Base-by-base conservation (phyloP, 768 basidiomycete species). In the Phanerochaete sordida region DNA sequence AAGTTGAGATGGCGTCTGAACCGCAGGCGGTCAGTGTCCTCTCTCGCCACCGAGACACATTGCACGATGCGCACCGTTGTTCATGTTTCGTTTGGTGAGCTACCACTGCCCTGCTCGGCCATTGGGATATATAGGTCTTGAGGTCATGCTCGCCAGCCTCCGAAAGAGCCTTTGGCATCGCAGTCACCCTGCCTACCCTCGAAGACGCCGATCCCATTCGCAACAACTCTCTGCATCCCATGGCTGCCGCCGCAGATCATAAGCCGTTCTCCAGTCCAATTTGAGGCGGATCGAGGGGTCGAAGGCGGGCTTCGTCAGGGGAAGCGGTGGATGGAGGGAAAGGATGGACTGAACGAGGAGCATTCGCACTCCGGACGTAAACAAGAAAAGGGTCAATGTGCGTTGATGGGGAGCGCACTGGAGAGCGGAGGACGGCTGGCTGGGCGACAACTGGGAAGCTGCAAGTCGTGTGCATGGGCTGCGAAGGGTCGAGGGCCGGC, bases 1-100 rank as follows among this genome's bases (percentile, higher is more conserved):
- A 66, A 15, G 65, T 62, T 2, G 67, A 64, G 33, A 63, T 66
- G 1, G 61, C 61, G 24, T 64, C 68, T 64, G 43, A 2, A 59
- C 44, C 8, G 31, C n/a, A 12, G 35, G 7, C 37, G 12, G n/a
- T 59, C 16, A 59, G 30, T 43, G 19, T 19, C 4, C 39, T 43
- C n/a, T n/a, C n/a, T n/a, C n/a, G 39, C 19, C 39, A 43, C 39
- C 19, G 39, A 16, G 19, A 43, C 11, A 19, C 39, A 43, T 43
- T 43, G 8, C 4, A 9, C 39, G 19, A 19, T 51, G 23, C 50
- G 28, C 23, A 51, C 50, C 50, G 21, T 28, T 51, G 30, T 33
- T 28, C 28, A 31, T 51, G 16, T 16, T 51, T 28, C 30, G 16
- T 28, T 28, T 31, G 3, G 16, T 33, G 50, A 51, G 23, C 30